Base-by-base conservation (phyloP, 768 basidiomycete genomes). In the Agaricus sinodeliciosus region DNA sequence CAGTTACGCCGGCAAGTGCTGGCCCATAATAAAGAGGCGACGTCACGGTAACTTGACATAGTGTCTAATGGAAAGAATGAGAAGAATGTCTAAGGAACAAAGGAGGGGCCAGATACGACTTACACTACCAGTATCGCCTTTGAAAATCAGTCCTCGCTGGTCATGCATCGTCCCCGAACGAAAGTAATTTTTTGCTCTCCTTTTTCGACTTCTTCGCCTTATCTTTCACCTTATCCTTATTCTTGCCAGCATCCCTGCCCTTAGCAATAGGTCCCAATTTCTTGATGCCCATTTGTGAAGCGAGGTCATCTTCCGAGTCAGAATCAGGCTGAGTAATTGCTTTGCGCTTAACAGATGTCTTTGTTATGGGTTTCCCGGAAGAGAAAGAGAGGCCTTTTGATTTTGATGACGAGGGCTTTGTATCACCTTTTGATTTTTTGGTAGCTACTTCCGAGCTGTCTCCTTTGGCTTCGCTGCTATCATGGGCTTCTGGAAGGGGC, bases 101-200 rank as follows among this genome's bases (percentile, higher is more conserved):
- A 31, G 31, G 31, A 31, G 31, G 2, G 31, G 7, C 11, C 31
- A 31, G 11, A 31, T 31, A 31, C 31, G 22, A 22, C 22, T 22
- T 22, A 22, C 22, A 22, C 22, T 22, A 22, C 22, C 2, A 22
- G 22, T 22, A 22, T 22, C 3, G 22, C 22, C 22, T 22, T 22
- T 22, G 22, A 22, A 31, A 31, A 11, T 31, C 31, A 31, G 7
- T 22, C 43, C 15, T 7, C 8, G 22, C 9, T 25, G n/a, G 8
- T 26, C 25, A 80, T 37, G 79, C 69, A 51, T 80, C 81, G 57
- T 83, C 81, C 9, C 75, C 78, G 56, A 84, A 84, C 0, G 82
- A 84, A 7, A 84, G 69, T 35, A 79, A 52, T 5, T 71, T 67
- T 57, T 76, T 79, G 57, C 64, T 74, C 41, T 64, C 61, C 60